These are phyloP conservation scores for Cardamine occulta DNA, from an alignment of 345 rosid species.

Conservation along the genomic window DNA sequence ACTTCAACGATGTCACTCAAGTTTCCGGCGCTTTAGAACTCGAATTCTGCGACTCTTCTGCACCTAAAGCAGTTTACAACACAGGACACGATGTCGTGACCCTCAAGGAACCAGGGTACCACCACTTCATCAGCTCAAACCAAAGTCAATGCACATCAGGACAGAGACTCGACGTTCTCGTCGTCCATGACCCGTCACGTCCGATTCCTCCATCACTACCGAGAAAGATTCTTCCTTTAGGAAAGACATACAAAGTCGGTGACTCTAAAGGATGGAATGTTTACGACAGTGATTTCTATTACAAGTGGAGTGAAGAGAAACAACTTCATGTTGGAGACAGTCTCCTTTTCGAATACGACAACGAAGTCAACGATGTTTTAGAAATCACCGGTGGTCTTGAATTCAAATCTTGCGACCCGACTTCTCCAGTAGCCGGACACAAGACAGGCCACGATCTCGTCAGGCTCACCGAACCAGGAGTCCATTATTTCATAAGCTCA, in stretches of 20 bases:
- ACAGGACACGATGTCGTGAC: background rate
- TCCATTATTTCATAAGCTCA: background rate
- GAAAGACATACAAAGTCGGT: background rate
- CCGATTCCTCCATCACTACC: constrained; percentile 1
- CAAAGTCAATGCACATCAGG: background rate
- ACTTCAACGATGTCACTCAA: background rate
- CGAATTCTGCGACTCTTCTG: background rate
- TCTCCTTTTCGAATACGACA: background rate
- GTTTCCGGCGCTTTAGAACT: background rate
- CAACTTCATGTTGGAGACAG: background rate
- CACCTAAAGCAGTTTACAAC: background rate
- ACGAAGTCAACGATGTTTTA: background rate
- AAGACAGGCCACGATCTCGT: no score
- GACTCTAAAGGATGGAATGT: background rate
- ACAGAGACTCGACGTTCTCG: background rate
- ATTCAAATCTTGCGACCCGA: background rate
- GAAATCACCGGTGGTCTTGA: background rate
- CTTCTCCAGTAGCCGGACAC: background rate
- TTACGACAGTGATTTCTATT: background rate
- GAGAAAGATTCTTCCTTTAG: background rate
- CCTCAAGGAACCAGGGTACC: background rate
- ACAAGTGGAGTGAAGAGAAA: background rate
- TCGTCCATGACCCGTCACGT: background rate
- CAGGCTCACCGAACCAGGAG: background rate
- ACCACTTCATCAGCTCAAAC: constrained; percentile 1